Evolutionary conservation across 2,329 filamentous ascomycete genomes (phyloP).

Genomic region (Nothomitra cinnamomea): DNA sequence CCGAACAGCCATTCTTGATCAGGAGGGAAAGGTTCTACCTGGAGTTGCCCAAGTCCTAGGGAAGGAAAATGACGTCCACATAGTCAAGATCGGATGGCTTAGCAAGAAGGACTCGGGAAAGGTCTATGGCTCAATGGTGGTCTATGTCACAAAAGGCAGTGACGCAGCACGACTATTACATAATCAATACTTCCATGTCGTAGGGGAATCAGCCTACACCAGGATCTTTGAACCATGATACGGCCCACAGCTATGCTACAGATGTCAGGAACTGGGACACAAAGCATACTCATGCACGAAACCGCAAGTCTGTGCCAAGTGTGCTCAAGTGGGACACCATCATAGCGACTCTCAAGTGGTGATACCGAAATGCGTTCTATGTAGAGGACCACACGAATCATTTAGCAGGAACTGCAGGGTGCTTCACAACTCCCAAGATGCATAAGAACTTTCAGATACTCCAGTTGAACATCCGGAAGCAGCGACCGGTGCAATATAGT

Average conservation of each 20-base stretch:
- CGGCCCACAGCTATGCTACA: background rate
- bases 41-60: background rate
- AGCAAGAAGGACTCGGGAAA: background rate
- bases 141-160: background rate
- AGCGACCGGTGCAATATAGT: conserved; percentile 6
- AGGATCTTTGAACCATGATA: background rate
- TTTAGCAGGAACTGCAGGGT: background rate
- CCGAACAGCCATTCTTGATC: background rate
- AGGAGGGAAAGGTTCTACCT: background rate
- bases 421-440: background rate
- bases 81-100: background rate
- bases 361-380: background rate
- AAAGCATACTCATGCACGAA: conserved; percentile 11
- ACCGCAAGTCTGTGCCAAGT: conserved; percentile 10
- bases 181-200: background rate
- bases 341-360: conserved; percentile 8
- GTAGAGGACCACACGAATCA: background rate
- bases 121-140: no score
- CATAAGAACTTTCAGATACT: background rate
- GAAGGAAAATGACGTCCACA: background rate
- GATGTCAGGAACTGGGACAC: conserved; percentile 7
- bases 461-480: conserved; percentile 7
- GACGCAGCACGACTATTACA: background rate
- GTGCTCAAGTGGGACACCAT: conserved; percentile 10
- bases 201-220: background rate